These are phyloP conservation scores for Ogataea kodamae DNA, from an alignment of 805 yeast genomes.

Conservation along the genomic window DNA sequence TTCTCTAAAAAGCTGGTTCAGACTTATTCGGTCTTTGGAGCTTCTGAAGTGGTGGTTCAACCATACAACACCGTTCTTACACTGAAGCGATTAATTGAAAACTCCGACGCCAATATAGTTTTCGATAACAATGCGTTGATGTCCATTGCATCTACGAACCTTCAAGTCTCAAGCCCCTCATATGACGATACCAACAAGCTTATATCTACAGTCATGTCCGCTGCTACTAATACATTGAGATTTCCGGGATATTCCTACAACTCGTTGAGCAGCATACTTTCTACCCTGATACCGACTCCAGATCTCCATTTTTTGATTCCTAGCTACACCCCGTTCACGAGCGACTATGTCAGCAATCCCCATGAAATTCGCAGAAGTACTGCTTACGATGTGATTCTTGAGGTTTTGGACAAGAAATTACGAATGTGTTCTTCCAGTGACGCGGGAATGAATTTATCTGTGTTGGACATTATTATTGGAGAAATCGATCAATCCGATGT, in stretches of 20 bases:
- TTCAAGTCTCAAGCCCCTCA: constrained; percentile 57
- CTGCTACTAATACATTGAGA: constrained; percentile 81
- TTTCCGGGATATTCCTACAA: constrained; percentile 91
- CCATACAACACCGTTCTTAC: constrained; percentile 91
- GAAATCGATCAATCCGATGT: constrained; percentile 67
- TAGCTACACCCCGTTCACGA: constrained; percentile 72
- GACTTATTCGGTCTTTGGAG: constrained; percentile 83
- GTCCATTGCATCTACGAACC: constrained; percentile 61
- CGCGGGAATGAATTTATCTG: constrained; percentile 55
- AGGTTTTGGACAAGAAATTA: constrained; percentile 72
- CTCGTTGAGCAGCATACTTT: constrained; percentile 74
- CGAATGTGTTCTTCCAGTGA: constrained; percentile 56
- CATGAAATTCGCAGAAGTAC: constrained; percentile 64
- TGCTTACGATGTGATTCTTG: constrained; percentile 81
- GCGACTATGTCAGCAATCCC: constrained; percentile 56
- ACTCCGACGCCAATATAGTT: constrained; percentile 83
- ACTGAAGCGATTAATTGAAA: constrained; percentile 73
- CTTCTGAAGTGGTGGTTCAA: constrained; percentile 96
- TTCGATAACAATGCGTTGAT: constrained; percentile 86
- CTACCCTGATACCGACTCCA: constrained; percentile 83
- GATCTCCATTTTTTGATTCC: constrained; percentile 72
- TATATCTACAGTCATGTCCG: constrained; percentile 79
- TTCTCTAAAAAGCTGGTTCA: constrained; percentile 79
- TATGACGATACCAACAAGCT: constrained; percentile 80
- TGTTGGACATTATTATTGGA: constrained; percentile 68